phyloP scores from a whole-genome alignment of 2,329 filamentous ascomycete species.

The Byssoonygena ceratinophila region DNA sequence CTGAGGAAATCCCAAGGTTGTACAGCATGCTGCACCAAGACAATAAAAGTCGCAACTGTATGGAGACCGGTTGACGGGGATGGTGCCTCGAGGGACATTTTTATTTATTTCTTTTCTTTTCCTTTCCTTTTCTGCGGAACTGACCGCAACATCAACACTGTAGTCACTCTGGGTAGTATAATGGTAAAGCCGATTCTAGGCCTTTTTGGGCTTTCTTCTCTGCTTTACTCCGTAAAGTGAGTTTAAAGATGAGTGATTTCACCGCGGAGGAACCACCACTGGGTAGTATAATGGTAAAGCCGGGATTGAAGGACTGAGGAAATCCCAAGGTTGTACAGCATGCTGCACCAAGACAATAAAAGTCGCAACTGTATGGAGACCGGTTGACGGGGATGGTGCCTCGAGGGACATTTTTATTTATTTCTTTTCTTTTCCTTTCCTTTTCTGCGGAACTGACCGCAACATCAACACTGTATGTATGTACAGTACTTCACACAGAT shows the following conservation, averaged over 20 bases:
- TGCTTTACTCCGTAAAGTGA: too few species aligned
- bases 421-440: too few species aligned
- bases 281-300: neutral
- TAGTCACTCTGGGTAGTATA: too few species aligned
- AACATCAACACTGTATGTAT: too few species aligned
- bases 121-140: neutral
- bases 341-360: slow-evolving; percentile 8
- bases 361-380: neutral
- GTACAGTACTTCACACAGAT: too few species aligned
- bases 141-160: slow-evolving; percentile 9
- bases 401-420: neutral
- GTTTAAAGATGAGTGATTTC: neutral
- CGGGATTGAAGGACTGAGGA: neutral
- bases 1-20: neutral
- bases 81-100: neutral
- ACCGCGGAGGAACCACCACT: neutral
- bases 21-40: slow-evolving; percentile 10
- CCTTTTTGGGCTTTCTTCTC: neutral
- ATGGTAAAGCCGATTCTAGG: too few species aligned
- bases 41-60: neutral
- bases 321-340: slow-evolving; percentile 2
- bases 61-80: neutral
- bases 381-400: neutral
- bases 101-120: too few species aligned
- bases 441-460: slow-evolving; percentile 6